Evolutionary conservation across 169 alveolate species (phyloP), one percentile per base, ranked within the genome.

Genomic region (Eimeria brunetti): DNA sequence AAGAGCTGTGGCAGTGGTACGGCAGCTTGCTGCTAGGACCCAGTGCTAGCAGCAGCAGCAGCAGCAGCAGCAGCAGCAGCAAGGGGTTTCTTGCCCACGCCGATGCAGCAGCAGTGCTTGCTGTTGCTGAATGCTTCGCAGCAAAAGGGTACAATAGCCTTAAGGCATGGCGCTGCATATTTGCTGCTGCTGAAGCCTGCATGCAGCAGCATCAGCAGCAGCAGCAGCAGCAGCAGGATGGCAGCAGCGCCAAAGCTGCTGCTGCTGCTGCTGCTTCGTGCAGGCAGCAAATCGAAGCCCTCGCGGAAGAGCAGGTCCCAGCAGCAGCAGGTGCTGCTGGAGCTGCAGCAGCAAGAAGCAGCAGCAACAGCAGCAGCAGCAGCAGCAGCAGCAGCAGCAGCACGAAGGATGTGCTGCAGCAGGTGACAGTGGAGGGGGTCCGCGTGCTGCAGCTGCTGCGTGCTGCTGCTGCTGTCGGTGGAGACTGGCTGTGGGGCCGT

Each of bases 61-160:
- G 91, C 91, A 58, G 78, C 91, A 84, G 78, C 78, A 84, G 78
- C 91, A 84, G 78, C 91, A 58, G 44, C 89, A 80, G 89, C 89
- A 80, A 22, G 18, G 33, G 89, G 56, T 46, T 7, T n/a, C 60
- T 33, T 56, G 38, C 58, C 27, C 38, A 5, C 30, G 75, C 91
- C 7, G 78, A 33, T 49, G 78, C 41, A 84, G 91, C 91, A n/a
- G 91, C 91, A 33, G 60, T 60, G 38, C 22, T 41, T 44, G 80
- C 80, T 12, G 60, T 22, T 11, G 78, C 73, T 2, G 91, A 56
- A 7, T 58, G 91, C 27, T 51, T 83, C 56, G 91, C 73, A 58
- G 78, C 93, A 22, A n/a, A 41, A 41, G 93, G 93, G n/a, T 41
- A 64, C 84, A 20, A 27, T 53, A 30, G 69, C 69, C 12, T 80